Conservation (phyloP, 352 stramenopile species). For the Pythium rhizo-oryzae region DNA sequence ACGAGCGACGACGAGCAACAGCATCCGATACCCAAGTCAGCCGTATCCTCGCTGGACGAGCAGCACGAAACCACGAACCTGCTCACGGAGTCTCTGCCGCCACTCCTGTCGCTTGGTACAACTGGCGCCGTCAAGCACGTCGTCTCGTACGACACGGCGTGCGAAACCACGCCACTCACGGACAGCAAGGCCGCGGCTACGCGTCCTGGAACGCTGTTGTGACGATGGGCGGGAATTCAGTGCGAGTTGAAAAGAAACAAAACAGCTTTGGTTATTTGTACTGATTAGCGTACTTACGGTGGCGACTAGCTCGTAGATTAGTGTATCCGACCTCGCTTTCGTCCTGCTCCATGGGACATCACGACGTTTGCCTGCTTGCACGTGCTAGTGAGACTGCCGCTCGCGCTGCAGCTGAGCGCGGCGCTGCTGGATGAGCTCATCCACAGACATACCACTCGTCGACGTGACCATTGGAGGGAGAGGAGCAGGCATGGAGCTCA, state of each 20-base stretch:
- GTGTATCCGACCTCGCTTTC: not conserved
- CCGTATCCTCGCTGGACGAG: not conserved
- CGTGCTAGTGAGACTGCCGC: slow-evolving; percentile 29
- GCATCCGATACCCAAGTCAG: no score
- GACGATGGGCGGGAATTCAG: not conserved
- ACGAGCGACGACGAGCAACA: slow-evolving; percentile 40
- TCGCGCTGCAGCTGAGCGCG: slow-evolving; percentile 68
- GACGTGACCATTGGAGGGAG: slow-evolving; percentile 11
- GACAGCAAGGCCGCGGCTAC: slow-evolving; percentile 1
- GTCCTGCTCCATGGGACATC: not conserved
- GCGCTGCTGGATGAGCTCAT: slow-evolving; percentile 75
- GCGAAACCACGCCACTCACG: slow-evolving; percentile 20
- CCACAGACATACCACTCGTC: slow-evolving; percentile 44
- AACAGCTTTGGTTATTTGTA: not conserved
- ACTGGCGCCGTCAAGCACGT: not conserved
- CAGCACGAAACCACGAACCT: slow-evolving; percentile 5
- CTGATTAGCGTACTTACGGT: not conserved
- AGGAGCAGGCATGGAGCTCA: not conserved
- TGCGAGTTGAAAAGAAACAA: not conserved
- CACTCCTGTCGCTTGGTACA: not conserved
- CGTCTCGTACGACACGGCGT: slow-evolving; percentile 18
- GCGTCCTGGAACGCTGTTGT: slow-evolving; percentile 7
- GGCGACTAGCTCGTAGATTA: not conserved
- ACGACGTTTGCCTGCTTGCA: not conserved
- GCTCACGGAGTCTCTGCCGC: slow-evolving; percentile 14